Evolutionary conservation across 73 alveolate genomes (phyloP).

Genomic region (Uronychia setigera): DNA sequence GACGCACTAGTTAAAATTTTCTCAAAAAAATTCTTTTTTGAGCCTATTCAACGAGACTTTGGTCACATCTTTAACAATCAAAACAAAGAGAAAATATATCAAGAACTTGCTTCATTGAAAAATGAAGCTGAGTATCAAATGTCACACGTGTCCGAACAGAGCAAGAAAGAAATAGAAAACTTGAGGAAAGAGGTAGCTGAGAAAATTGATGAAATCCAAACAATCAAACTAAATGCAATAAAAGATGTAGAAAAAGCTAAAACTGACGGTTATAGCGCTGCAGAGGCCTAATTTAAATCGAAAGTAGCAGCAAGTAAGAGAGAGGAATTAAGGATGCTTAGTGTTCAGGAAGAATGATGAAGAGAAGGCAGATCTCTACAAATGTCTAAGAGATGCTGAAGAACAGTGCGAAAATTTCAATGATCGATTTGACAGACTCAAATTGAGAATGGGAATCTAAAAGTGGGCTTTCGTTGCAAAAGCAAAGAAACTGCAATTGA

Average conservation of each 20-base stretch:
- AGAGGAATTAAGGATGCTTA: slow-evolving; percentile 1
- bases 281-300: slow-evolving; percentile 32
- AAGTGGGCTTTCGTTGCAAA: background rate
- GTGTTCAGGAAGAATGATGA: slow-evolving; percentile 39
- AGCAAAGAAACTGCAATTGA: background rate
- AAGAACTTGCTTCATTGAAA: slow-evolving; percentile 39
- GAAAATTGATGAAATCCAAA: slow-evolving; percentile 27
- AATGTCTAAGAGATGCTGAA: slow-evolving; percentile 33
- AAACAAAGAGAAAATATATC: background rate
- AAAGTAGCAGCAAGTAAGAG: slow-evolving; percentile 34
- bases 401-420: slow-evolving; percentile 20
- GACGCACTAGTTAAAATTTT: slow-evolving; percentile 19
- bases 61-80: slow-evolving; percentile 21
- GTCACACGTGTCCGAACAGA: slow-evolving; percentile 23
- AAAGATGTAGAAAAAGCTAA: slow-evolving; percentile 43
- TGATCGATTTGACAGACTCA: slow-evolving; percentile 11
- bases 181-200: slow-evolving; percentile 36
- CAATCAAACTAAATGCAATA: slow-evolving; percentile 12
- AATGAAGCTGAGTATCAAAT: slow-evolving; percentile 44
- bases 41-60: slow-evolving; percentile 41
- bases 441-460: slow-evolving; percentile 7
- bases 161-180: slow-evolving; percentile 28
- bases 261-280: slow-evolving; percentile 22
- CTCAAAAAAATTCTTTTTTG: slow-evolving; percentile 37
- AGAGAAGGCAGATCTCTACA: slow-evolving; percentile 38